These are phyloP conservation scores for Talaromyces islandicus DNA, from an alignment of 2,329 filamentous ascomycete genomes.

Conservation along the genomic window DNA sequence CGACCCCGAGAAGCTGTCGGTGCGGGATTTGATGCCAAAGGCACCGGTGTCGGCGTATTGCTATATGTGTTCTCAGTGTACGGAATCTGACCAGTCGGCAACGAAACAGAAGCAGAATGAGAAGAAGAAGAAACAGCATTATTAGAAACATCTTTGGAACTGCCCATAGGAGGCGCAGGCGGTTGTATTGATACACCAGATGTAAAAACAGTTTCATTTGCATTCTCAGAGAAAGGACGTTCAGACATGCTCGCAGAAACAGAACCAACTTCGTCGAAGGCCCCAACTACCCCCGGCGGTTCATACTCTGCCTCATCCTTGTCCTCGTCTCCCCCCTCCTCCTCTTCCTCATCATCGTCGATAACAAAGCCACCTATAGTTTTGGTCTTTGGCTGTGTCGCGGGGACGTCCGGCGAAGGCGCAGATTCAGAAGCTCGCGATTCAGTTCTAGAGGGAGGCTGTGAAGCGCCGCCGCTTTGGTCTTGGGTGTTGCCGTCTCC, in stretches of 20 bases:
- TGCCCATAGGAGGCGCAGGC: conserved; percentile 46
- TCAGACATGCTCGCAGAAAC: conserved; percentile 45
- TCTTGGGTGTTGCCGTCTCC: conserved; percentile 11
- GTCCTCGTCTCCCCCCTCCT: conserved; percentile 46
- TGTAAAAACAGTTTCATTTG: conserved; percentile 49
- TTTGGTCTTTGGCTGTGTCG: conserved; percentile 38
- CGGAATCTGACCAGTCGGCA: conserved; percentile 35
- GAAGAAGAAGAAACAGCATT: conserved; percentile 36
- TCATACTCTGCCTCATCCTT: conserved; percentile 47
- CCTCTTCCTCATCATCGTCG: conserved; percentile 54
- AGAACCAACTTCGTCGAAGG: conserved; percentile 44
- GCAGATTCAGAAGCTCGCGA: conserved; percentile 28
- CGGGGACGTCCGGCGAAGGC: conserved; percentile 25
- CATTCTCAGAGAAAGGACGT: conserved; percentile 49
- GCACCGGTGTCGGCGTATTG: conserved; percentile 26
- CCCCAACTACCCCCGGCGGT: conserved; percentile 44
- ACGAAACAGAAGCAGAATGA: conserved; percentile 37
- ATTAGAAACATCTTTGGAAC: conserved; percentile 44
- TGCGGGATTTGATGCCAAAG: conserved; percentile 29
- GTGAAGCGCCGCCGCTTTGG: conserved; percentile 22
- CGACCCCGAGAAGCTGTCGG: conserved; percentile 37
- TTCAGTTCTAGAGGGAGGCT: conserved; percentile 29
- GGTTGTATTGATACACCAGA: conserved; percentile 58
- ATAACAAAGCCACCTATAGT: conserved; percentile 58
- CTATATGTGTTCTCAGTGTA: conserved; percentile 33